Conservation (phyloP, 768 basidiomycete genomes). For the Boletus rubescentipes region DNA sequence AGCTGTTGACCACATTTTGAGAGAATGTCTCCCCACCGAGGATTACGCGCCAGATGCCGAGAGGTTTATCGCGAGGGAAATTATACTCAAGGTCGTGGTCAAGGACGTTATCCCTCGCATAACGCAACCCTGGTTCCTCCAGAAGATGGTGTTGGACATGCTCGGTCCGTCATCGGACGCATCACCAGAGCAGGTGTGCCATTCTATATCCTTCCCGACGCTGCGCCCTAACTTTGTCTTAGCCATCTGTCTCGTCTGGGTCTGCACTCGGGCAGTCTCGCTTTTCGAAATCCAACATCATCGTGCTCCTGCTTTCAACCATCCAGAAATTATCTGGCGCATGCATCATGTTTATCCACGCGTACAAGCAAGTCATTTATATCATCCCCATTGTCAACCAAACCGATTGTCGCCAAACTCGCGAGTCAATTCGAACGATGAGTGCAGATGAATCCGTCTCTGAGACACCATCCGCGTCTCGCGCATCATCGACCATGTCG, state of each 20-base stretch:
- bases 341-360: conserved; percentile 65
- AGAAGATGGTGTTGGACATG: conserved; percentile 63
- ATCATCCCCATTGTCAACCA: conserved; percentile 69
- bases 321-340: conserved; percentile 70
- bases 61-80: conserved; percentile 80
- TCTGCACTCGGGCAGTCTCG: conserved; percentile 34
- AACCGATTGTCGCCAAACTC: conserved; percentile 12
- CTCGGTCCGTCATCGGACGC: conserved; percentile 47
- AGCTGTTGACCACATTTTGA: conserved; percentile 73
- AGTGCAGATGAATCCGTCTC: not conserved
- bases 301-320: conserved; percentile 71
- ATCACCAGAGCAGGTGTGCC: conserved; percentile 20
- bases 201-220: not conserved
- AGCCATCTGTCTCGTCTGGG: conserved; percentile 24
- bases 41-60: conserved; percentile 75
- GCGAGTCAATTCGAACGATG: not conserved
- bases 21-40: conserved; percentile 67
- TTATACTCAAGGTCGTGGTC: conserved; percentile 75
- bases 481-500: conserved; percentile 26
- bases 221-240: not conserved
- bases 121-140: conserved; percentile 89
- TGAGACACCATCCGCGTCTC: conserved; percentile 21
- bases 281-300: conserved; percentile 50
- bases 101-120: conserved; percentile 66
- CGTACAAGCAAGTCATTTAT: conserved; percentile 61